Base-by-base conservation (phyloP, 2,329 filamentous ascomycete genomes). In the Beauveria varroae region DNA sequence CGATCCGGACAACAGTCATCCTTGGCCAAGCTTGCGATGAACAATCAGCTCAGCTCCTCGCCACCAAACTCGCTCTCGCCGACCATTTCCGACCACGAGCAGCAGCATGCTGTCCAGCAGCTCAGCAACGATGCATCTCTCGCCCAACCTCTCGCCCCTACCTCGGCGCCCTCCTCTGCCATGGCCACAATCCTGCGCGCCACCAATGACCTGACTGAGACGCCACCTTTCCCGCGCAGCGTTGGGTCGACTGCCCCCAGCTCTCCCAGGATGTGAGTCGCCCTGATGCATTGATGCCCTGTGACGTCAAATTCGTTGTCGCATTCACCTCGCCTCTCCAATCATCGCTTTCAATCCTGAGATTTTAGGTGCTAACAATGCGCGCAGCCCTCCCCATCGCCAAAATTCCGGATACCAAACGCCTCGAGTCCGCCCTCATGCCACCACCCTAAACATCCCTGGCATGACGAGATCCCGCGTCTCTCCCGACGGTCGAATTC, bases 381-480 rank as follows among this genome's bases (percentile, higher is more conserved):
- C 37, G 63, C 63, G 71, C 68, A 91, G 89, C 68, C 84, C 83
- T 55, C 86, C 88, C 1, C 74, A 87, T 63, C 79, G 89, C 70
- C 87, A 89, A 70, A 90, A 88, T 68, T 95, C 91, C 12, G 88
- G 88, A 62, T 82, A 81, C 56, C 86, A 87, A 28, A 96, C 93
- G 6, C 92, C 93, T 30, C 83, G 89, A 65, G 83, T 91, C 54
- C 86, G 88, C 65, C 83, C 87, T 24, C 91, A 96, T 74, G 92
- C 95, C 10, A 98, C 95, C 18, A 97, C 95, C 16, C 86, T 98
- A 69, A 96, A 96, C 73, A 97, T 99, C 63, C 95, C 95, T 62
- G 95, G 95, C 66, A 86, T 99, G 80, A 99, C 95, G 63, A 89
- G 92, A 70, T 98, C 93, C 63, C 91, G 91, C 71, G 91, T 96